A percentile compares a stretch with the other conserved stretches of the same genome.
Conservation (phyloP, 176 grass and related monocot genomes). For the Juncus inflexus region DNA sequence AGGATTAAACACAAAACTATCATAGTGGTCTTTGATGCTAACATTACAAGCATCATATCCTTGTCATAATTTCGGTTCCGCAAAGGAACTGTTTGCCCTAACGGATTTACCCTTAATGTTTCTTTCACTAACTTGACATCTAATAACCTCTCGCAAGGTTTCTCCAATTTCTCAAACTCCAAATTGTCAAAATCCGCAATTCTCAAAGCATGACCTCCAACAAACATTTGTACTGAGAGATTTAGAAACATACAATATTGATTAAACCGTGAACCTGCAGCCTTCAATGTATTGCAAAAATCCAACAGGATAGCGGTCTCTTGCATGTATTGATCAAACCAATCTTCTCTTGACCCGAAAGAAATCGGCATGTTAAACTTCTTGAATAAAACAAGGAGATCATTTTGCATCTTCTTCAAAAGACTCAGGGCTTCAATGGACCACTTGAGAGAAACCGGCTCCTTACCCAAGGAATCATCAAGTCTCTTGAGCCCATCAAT, state of each 20-base stretch:
- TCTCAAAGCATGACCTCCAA: conserved; percentile 5
- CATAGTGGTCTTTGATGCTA: conserved; percentile 74
- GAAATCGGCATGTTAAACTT: conserved; percentile 46
- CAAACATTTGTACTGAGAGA: conserved; percentile 33
- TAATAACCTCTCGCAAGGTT: background rate
- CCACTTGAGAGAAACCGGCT: conserved; percentile 67
- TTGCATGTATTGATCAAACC: conserved; percentile 99
- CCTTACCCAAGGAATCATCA: conserved; percentile 41
- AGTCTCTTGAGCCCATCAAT: conserved; percentile 53
- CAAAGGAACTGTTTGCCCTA: conserved; percentile 14
- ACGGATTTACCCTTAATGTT: conserved; percentile 23
- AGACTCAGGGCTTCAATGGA: conserved; percentile 65
- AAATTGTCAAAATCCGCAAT: conserved; percentile 19
- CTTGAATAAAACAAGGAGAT: conserved; percentile 61
- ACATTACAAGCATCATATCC: conserved; percentile 49
- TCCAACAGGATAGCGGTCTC: conserved; percentile 77
- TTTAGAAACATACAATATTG: conserved; percentile 75
- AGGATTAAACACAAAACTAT: conserved; percentile 53
- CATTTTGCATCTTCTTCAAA: conserved; percentile 78
- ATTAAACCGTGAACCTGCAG: conserved; percentile 49
- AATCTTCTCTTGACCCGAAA: conserved; percentile 22
- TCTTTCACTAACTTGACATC: conserved; percentile 39
- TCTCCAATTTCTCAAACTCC: conserved; percentile 19
- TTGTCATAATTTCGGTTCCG: conserved; percentile 28
- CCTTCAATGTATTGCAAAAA: conserved; percentile 84